A percentile compares a stretch with the other conserved stretches of the same genome.
These are phyloP conservation scores for Glaciozyma martinii DNA, from an alignment of 768 basidiomycete genomes.

Conservation along the genomic window DNA sequence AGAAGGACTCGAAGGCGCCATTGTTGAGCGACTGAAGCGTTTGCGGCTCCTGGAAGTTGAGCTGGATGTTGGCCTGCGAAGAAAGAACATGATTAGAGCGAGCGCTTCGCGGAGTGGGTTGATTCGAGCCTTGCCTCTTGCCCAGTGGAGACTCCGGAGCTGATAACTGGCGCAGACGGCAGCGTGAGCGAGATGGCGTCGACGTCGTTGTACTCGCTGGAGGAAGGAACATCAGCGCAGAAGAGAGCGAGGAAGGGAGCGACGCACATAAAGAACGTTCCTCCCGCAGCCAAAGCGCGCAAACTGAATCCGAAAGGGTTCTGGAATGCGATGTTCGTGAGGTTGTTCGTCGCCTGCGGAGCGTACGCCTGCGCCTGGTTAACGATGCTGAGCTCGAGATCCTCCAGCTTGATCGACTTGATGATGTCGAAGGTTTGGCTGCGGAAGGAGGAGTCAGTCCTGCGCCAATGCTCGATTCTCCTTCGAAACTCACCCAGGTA, in stretches of 20 bases:
- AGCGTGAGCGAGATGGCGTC: conserved; percentile 15
- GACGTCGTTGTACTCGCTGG: conserved; percentile 16
- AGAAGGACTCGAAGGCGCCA: conserved; percentile 50
- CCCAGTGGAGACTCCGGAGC: conserved; percentile 61
- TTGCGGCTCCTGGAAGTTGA: conserved; percentile 50
- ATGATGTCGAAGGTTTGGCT: neutral
- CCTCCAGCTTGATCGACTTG: conserved; percentile 47
- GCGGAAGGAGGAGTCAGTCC: neutral
- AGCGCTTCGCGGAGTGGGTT: neutral
- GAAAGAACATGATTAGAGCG: conserved; percentile 38
- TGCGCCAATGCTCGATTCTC: conserved; percentile 24
- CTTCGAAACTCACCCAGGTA: conserved; percentile 56
- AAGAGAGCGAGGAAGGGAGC: conserved; percentile 43
- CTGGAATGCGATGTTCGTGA: conserved; percentile 48
- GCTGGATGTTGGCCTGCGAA: conserved; percentile 47
- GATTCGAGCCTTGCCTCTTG: neutral
- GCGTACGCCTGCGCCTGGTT: conserved; percentile 50
- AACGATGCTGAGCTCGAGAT: conserved; percentile 51
- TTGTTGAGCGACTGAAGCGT: conserved; percentile 52
- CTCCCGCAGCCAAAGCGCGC: conserved; percentile 52
- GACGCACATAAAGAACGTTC: conserved; percentile 50
- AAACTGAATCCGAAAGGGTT: conserved; percentile 71
- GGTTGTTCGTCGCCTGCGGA: conserved; percentile 7
- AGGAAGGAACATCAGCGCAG: conserved; percentile 34
- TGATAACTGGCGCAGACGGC: conserved; percentile 39